A percentile compares a stretch with the other conserved stretches of the same genome.
These are phyloP conservation scores for Amorphotheca resinae DNA, from an alignment of 495 filamentous ascomycete genomes.

Conservation along the genomic window DNA sequence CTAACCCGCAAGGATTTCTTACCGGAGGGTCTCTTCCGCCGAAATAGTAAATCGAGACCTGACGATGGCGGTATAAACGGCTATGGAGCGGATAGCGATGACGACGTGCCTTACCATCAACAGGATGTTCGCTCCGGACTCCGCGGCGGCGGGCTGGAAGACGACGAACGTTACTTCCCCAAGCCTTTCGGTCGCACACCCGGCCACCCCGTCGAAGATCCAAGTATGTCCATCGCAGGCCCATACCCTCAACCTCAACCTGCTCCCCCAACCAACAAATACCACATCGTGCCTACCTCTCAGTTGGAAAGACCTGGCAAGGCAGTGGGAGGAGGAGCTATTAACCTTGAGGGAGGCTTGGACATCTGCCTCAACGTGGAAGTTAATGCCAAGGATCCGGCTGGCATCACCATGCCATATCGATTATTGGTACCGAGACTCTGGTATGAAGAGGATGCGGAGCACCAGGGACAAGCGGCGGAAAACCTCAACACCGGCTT, in stretches of 20 bases:
- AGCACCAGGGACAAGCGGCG: conserved; percentile 1
- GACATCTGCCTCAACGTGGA: conserved; percentile 82
- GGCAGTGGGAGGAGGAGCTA: conserved; percentile 31
- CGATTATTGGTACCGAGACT: conserved; percentile 73
- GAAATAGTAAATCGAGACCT: conserved; percentile 31
- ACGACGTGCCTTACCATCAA: conserved; percentile 9
- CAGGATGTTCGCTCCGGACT: conserved; percentile 2
- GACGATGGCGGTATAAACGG: conserved; percentile 42
- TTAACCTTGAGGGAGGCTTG: conserved; percentile 64
- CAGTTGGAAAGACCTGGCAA: conserved; percentile 41
- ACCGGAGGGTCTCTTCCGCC: conserved; percentile 41
- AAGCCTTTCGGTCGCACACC: conserved; percentile 2
- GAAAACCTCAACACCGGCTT: conserved; percentile 1
- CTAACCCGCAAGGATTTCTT: conserved; percentile 43
- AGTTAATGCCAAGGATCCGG: conserved; percentile 69
- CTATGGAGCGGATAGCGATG: conserved; percentile 18
- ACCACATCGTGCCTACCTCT: conserved; percentile 63
- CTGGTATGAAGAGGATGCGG: conserved; percentile 32
- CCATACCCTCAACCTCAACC: conserved; percentile 1
- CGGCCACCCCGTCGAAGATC: conserved; percentile 1
- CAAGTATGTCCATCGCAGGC: conserved; percentile 10
- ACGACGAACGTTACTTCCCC: conserved; percentile 16
- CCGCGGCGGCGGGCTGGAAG: conserved; percentile 10
- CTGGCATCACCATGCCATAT: conserved; percentile 82
- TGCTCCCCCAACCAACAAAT: conserved; percentile 30